Evolutionary conservation across 169 alveolate genomes (phyloP), one percentile per base, ranked within the genome.

Genomic region (Eimeria necatrix): DNA sequence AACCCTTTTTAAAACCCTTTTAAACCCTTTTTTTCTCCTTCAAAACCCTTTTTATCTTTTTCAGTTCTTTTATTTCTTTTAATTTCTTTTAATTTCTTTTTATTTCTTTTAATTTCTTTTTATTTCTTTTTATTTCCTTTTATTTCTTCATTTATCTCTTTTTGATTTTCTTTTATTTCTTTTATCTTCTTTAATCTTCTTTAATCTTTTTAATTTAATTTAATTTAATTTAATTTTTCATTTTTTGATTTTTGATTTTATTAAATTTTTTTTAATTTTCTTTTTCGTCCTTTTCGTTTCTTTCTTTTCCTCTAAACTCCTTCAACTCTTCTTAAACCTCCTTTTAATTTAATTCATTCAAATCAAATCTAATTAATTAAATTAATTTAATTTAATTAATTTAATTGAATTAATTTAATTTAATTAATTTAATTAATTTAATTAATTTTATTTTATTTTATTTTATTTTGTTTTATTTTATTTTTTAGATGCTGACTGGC

Each of bases 401-500:
- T n/a, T n/a, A n/a, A n/a, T n/a, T n/a, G n/a, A n/a, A n/a, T n/a
- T n/a, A n/a, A n/a, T n/a, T n/a, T n/a, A n/a, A n/a, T n/a, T n/a
- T n/a, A n/a, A 14, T 56, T 14, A 9, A 8, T 56, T 56, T 56
- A 8, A 56, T 56, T 56, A 8, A 16, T 10, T 24, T 5, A 12
- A 14, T 51, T 80, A 22, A 80, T 16, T 9, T 53, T 48, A 12
- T 16, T 2, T 61, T 80, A 6, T 26, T 26, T 46, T 85, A 6
- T 5, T 8, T 10, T 73, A 32, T 49, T 41, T 32, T 56, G 49
- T 56, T 10, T 26, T 48, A 18, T 70, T 68, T n/a, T 76, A 16
- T 83, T 8, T 52, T n/a, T 60, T 61, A 98, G 97, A 98, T 98
- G 52, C 81, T 98, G 80, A 98, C 99, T 0, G 99, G 99, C 20